Evolutionary conservation across 2,329 filamentous ascomycete genomes (phyloP), one percentile per base, ranked within the genome.

Genomic region (Talaromyces sp.): DNA sequence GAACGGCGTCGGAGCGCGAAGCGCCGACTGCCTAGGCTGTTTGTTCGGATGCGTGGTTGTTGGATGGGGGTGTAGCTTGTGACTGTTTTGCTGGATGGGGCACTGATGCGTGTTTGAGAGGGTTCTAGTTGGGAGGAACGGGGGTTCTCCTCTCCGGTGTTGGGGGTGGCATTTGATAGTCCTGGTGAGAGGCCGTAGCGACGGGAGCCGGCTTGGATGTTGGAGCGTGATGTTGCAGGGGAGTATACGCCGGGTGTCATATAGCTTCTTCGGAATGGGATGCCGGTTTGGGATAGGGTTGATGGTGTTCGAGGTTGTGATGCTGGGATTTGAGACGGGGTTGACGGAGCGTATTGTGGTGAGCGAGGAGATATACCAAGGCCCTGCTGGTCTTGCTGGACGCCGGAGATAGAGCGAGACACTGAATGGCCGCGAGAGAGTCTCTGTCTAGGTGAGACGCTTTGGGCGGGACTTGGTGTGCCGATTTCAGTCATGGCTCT

Each of bases 401-500:
- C 54, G 7, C 60, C 63, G 13, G 64, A 61, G 39, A 59, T 55
- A 19, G 65, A 62, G 24, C 63, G 65, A 45, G 65, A 61, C 11
- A 60, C 20, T 3, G 60, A 60, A 41, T 67, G 66, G 40, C 64
- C 65, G 42, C 67, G 66, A 14, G 67, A 66, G 24, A 65, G 53
- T 35, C 72, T 70, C 48, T 75, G 72, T 37, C 69, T 67, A 2
- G 69, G 64, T 7, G 69, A 61, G 6, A 64, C 62, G 10, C 65
- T 65, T 51, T 67, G 65, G 4, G 59, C 49, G 9, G 63, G 55
- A n/a, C 60, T 61, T 27, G 67, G 63, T 30, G 62, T 69, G 19
- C 65, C 64, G 35, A 72, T 62, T 27, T 78, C 76, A 1, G 76
- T 77, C 66, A 73, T 71, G 24, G 76, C 74, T 51, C 76, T 67